Conservation (phyloP, 805 yeast species). For the Tetrapisispora taiwanensis region DNA sequence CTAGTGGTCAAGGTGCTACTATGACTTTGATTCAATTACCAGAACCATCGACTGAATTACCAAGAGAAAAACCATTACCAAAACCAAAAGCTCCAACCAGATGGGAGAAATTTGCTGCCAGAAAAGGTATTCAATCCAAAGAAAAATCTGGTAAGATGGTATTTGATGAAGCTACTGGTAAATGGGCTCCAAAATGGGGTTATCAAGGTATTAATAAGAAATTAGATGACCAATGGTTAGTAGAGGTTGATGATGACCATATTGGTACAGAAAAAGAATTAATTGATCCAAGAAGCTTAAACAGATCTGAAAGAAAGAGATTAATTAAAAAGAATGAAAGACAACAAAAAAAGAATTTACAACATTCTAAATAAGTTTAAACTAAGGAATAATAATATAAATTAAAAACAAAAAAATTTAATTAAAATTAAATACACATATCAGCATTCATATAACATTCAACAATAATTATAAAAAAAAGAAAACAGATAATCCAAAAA, state of each 20-base stretch:
- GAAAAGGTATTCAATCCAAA: constrained; percentile 88
- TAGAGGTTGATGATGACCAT: constrained; percentile 76
- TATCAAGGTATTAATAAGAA: constrained; percentile 87
- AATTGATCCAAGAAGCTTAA: constrained; percentile 77
- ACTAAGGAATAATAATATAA: no score
- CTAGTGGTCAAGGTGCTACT: constrained; percentile 51
- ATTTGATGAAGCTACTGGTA: constrained; percentile 78
- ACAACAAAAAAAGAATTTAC: constrained; percentile 78
- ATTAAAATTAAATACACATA: background rate
- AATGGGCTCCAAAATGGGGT: constrained; percentile 99
- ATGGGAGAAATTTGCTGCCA: constrained; percentile 95
- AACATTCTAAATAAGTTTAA: background rate
- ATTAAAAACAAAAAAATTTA: background rate
- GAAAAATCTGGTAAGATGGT: constrained; percentile 83
- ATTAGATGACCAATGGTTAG: constrained; percentile 86
- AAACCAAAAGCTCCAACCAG: constrained; percentile 85
- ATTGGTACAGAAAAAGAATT: constrained; percentile 51
- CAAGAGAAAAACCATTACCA: constrained; percentile 94
- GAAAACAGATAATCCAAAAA: no score
- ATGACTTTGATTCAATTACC: constrained; percentile 82
- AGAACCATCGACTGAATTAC: constrained; percentile 67
- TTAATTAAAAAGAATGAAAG: constrained; percentile 53
- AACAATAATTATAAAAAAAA: background rate
- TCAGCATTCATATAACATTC: background rate
- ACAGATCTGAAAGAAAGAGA: constrained; percentile 73